Evolutionary conservation across 2,329 filamentous ascomycete genomes (phyloP).

Genomic region (Cephalotrichum gorgonifer): DNA sequence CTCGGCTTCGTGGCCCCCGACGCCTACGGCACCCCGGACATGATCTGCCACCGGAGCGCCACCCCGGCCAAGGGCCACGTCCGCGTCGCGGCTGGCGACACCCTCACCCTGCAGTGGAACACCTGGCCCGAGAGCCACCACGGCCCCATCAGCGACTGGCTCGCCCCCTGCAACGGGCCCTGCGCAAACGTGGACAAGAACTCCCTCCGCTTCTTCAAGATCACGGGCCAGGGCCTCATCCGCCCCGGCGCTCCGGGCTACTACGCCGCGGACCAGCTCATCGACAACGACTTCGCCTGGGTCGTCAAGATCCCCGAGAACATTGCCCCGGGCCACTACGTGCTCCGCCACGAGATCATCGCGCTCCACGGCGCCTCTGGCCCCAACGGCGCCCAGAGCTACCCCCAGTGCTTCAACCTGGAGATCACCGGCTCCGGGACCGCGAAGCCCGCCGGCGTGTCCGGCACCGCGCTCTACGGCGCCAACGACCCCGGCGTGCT

Average conservation of each 20-base stretch:
- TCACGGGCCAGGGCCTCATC: conserved; percentile 41
- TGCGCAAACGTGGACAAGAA: conserved; percentile 41
- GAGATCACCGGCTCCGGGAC: conserved; percentile 31
- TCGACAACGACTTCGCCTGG: conserved; percentile 34
- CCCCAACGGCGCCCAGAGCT: conserved; percentile 35
- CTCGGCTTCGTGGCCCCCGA: conserved; percentile 35
- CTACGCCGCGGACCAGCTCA: conserved; percentile 46
- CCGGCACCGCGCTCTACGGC: conserved; percentile 13
- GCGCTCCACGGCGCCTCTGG: conserved; percentile 30
- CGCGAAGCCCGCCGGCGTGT: conserved; percentile 17
- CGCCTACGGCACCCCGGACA: conserved; percentile 25
- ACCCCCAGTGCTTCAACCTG: conserved; percentile 40
- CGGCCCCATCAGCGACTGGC: conserved; percentile 50
- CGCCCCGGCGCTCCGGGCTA: conserved; percentile 27
- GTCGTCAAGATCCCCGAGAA: conserved; percentile 34
- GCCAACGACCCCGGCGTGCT: conserved; percentile 19
- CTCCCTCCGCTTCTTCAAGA: conserved; percentile 48
- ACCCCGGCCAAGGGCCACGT: conserved; percentile 27
- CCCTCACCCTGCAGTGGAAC: conserved; percentile 51
- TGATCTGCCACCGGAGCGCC: conserved; percentile 35
- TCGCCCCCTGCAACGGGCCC: conserved; percentile 43
- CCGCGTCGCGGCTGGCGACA: conserved; percentile 44
- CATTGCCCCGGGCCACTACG: conserved; percentile 40
- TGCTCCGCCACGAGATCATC: conserved; percentile 45
- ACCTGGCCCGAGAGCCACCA: conserved; percentile 56